Conservation (phyloP, 192 early-diverging fungal species). For the Coemansia sp. region DNA sequence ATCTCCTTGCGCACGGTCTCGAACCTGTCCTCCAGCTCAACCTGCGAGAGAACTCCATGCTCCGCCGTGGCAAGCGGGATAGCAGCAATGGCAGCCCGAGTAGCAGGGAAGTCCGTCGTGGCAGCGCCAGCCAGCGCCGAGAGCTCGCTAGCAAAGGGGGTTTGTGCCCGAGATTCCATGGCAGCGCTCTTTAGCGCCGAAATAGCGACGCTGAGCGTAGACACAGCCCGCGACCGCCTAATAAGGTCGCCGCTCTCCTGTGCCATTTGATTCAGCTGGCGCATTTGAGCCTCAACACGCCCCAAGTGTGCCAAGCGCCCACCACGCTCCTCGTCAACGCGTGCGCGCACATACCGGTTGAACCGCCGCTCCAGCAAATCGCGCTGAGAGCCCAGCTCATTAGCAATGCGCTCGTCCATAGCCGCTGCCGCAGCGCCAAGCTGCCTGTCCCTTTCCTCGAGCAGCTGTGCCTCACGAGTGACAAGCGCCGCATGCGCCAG, state of each 20-base stretch:
- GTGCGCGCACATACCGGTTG: conserved; percentile 69
- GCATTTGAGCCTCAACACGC: conserved; percentile 73
- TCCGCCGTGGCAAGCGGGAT: conserved; percentile 59
- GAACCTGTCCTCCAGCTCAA: conserved; percentile 71
- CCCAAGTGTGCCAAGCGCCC: conserved; percentile 85
- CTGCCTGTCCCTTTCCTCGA: conserved; percentile 53
- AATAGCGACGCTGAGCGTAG: conserved; percentile 65
- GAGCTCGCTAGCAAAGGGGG: conserved; percentile 74
- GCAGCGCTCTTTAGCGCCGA: conserved; percentile 61
- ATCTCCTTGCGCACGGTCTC: conserved; percentile 65
- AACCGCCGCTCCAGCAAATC: conserved; percentile 75
- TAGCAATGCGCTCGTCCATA: conserved; percentile 57
- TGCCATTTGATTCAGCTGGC: conserved; percentile 67
- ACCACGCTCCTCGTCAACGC: conserved; percentile 87
- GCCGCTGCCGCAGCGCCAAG: conserved; percentile 46
- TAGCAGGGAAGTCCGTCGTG: conserved; percentile 48
- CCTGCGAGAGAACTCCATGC: conserved; percentile 62
- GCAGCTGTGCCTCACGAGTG: conserved; percentile 53
- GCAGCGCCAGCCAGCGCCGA: conserved; percentile 60
- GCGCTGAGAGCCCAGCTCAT: conserved; percentile 64
- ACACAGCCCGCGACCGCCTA: conserved; percentile 59
- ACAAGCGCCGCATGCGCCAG: conserved; percentile 51
- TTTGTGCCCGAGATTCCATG: conserved; percentile 35
- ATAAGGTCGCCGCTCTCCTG: conserved; percentile 67
- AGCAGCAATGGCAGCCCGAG: conserved; percentile 61